Evolutionary conservation across 2,329 filamentous ascomycete species (phyloP).

Genomic region (Metarhizium anisopliae): DNA sequence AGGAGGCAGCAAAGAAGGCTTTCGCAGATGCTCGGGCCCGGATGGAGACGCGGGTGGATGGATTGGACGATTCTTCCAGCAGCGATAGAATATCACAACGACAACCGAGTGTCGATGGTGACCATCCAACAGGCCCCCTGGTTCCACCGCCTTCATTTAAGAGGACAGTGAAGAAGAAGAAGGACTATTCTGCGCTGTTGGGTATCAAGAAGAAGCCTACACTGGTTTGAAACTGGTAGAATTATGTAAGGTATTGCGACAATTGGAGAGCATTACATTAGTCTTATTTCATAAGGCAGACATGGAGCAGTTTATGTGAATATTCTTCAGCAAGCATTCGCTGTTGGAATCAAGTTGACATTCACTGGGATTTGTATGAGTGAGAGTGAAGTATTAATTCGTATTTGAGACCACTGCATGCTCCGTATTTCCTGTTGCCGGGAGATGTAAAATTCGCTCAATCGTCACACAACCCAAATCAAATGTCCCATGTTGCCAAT

Average conservation of each 20-base stretch:
- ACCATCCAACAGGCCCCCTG: slow-evolving; percentile 13
- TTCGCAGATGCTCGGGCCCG: slow-evolving; percentile 58
- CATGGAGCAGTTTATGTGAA: background rate
- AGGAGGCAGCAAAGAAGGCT: slow-evolving; percentile 68
- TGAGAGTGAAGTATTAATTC: background rate
- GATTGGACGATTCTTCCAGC: background rate
- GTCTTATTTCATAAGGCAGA: background rate
- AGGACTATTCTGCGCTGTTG: slow-evolving; percentile 62
- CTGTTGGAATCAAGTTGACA: too few species aligned
- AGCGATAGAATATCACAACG: background rate
- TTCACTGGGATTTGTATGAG: too few species aligned
- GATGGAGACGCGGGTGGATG: slow-evolving; percentile 25
- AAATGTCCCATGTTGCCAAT: background rate
- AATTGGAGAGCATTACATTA: background rate
- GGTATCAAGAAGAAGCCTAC: slow-evolving; percentile 81
- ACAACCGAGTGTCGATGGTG: slow-evolving; percentile 10
- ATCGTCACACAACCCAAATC: background rate
- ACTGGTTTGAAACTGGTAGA: slow-evolving; percentile 32
- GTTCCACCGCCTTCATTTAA: slow-evolving; percentile 50
- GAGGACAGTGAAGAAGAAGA: slow-evolving; percentile 76
- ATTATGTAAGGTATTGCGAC: background rate
- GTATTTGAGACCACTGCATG: background rate
- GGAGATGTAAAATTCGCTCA: background rate
- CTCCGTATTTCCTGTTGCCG: background rate
- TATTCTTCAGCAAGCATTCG: too few species aligned